Percentiles rank a stretch among this genome's conserved stretches.
Evolutionary conservation across 129 eudicot genomes (phyloP).

Genomic region (Daucus carota): DNA sequence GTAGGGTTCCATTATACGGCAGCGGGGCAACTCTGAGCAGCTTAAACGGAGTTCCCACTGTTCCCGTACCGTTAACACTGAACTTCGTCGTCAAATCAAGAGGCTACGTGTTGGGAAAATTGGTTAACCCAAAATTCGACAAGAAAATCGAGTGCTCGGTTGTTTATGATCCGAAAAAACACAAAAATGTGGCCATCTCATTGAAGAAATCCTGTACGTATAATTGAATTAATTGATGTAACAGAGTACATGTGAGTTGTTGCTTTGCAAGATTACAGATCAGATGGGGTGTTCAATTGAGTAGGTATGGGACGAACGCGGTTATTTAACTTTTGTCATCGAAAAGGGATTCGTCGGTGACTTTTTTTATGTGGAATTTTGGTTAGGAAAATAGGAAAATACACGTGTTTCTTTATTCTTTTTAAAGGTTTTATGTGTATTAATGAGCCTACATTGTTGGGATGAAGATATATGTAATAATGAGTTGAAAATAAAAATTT

Average conservation of each 20-base stretch:
- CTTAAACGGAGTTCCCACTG: constrained; percentile 48
- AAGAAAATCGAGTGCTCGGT: constrained; percentile 49
- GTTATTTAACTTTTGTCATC: not conserved
- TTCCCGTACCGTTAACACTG: constrained; percentile 58
- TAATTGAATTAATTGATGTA: constrained; percentile 2
- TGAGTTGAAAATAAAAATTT: not conserved
- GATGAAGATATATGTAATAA: not conserved
- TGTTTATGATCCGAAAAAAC: constrained; percentile 43
- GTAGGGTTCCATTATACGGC: constrained; percentile 75
- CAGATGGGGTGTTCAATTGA: not conserved
- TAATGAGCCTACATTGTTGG: not conserved
- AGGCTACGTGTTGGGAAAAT: constrained; percentile 75
- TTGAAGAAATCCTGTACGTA: constrained; percentile 51
- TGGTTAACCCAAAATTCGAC: constrained; percentile 75
- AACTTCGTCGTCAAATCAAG: constrained; percentile 63
- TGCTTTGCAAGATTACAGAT: constrained; percentile 5
- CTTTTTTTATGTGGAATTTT: constrained; percentile 4
- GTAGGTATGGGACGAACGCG: not conserved
- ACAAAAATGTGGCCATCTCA: constrained; percentile 38
- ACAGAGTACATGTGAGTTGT: constrained; percentile 1
- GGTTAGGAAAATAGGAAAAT: not conserved
- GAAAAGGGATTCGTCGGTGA: not conserved
- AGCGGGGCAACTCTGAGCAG: constrained; percentile 71
- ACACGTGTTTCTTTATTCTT: not conserved
- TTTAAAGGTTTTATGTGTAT: not conserved